Evolutionary conservation across 345 rosid species (phyloP).

Genomic region (Balakata baccata): DNA sequence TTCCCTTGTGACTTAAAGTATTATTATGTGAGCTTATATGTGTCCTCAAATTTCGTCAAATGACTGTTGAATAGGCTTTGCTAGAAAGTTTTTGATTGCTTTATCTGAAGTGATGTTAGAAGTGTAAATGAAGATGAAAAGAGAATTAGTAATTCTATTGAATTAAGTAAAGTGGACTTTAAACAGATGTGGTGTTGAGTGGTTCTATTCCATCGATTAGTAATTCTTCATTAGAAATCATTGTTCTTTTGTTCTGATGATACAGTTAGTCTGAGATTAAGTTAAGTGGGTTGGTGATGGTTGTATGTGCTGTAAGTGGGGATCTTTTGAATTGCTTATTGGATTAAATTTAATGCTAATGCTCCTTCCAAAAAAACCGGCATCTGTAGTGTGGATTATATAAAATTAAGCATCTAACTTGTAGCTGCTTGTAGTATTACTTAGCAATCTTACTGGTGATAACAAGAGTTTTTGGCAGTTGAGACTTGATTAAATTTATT

Average conservation of each 20-base stretch:
- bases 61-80: background rate
- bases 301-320: background rate
- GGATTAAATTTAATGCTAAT: background rate
- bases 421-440: background rate
- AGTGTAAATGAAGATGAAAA: background rate
- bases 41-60: background rate
- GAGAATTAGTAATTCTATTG: too few relatives aligned
- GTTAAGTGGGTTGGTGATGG: background rate
- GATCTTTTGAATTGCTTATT: background rate
- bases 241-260: background rate
- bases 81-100: background rate
- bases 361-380: background rate
- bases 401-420: too few relatives aligned
- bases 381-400: background rate
- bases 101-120: background rate
- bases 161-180: too few relatives aligned
- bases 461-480: background rate
- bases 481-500: background rate
- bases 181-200: background rate
- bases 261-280: background rate
- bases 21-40: background rate
- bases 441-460: background rate
- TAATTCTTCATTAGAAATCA: background rate
- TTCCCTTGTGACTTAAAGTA: background rate
- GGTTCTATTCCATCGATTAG: background rate